Evolutionary conservation across 805 yeast genomes (phyloP), one percentile per base, ranked within the genome.

Genomic region (Kuraishia floccosa): DNA sequence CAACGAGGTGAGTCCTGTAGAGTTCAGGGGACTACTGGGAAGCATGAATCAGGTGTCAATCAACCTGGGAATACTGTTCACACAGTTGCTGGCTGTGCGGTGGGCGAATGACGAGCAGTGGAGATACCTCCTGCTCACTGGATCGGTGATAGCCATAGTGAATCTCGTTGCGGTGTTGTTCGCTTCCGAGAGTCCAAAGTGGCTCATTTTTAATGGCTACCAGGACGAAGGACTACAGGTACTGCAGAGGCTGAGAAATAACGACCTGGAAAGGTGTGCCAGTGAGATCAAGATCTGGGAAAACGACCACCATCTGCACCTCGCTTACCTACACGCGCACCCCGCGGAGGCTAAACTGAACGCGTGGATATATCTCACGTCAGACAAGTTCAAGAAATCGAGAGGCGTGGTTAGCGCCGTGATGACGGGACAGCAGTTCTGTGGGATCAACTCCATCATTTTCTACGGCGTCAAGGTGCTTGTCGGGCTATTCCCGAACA

Each of bases 381-480:
- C 63, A 12, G 55, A 70, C 0, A 62, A 53, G 27, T 85, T 69
- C 53, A 50, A 56, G 21, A 69, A 68, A 31, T 75, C 91, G 4
- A 61, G 76, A 29, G 44, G 68, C 13, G 79, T 76, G 1, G 81
- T 86, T 7, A 72, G 86, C 0, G 72, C 79, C 2, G 65, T 85
- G 12, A 69, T 87, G 63, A 58, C 77, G 14, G 78, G 87, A 12
- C 98, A 91, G 57, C 98, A 91, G 52, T 72, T 89, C 35, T 76
- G 85, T 43, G 98, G 98, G 21, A 83, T 91, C 49, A 91, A 91
- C 52, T 75, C 95, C 2, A 85, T 91, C 36, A 74, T 91, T 14
- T 84, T 89, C 49, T 91, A 89, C 51, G 98, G 98, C 4, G 96
- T 89, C 4, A 72, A 83, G 10, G 81, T 89, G 1, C 60, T 91